phyloP scores from a whole-genome alignment of 371 early-diverging fungal genomes.

The Capniomyces stellatus region DNA sequence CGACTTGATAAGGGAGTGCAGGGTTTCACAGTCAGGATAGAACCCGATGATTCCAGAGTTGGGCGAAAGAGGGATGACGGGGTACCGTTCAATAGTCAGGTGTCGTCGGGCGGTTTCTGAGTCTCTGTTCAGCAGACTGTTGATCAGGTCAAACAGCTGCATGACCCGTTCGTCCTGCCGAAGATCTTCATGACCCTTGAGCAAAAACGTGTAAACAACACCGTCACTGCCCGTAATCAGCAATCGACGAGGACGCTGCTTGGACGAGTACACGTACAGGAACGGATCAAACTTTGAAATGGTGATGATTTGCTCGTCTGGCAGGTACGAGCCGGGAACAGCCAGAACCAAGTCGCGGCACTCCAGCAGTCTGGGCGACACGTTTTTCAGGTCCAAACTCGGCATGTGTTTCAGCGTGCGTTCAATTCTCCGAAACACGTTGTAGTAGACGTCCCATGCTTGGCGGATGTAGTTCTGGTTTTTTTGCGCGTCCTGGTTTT shows the following conservation, averaged over 20 bases:
- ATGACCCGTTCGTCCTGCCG: constrained; percentile 98
- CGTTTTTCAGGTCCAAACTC: constrained; percentile 73
- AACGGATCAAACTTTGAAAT: constrained; percentile 71
- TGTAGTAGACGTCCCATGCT: constrained; percentile 91
- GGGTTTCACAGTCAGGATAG: constrained; percentile 88
- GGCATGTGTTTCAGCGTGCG: constrained; percentile 67
- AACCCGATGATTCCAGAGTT: constrained; percentile 94
- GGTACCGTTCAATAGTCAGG: constrained; percentile 78
- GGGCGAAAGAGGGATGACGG: constrained; percentile 90
- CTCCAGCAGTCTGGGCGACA: constrained; percentile 73
- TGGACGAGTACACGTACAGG: constrained; percentile 74
- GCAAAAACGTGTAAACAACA: constrained; percentile 70
- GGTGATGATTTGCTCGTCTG: constrained; percentile 69
- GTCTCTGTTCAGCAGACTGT: constrained; percentile 71
- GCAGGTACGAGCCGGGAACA: constrained; percentile 85
- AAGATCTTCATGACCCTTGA: constrained; percentile 96
- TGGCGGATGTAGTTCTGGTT: constrained; percentile 40
- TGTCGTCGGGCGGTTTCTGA: constrained; percentile 87
- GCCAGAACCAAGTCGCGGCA: constrained; percentile 77
- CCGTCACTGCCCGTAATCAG: constrained; percentile 81
- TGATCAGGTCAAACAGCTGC: constrained; percentile 96
- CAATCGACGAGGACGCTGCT: constrained; percentile 81
- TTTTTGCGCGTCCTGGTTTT: constrained; percentile 34
- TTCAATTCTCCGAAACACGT: constrained; percentile 70
- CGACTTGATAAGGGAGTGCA: constrained; percentile 78